Percentiles rank a stretch among this genome's conserved stretches.
Conservation (phyloP, 2,329 filamentous ascomycete genomes). For the Fusarium paranaense region DNA sequence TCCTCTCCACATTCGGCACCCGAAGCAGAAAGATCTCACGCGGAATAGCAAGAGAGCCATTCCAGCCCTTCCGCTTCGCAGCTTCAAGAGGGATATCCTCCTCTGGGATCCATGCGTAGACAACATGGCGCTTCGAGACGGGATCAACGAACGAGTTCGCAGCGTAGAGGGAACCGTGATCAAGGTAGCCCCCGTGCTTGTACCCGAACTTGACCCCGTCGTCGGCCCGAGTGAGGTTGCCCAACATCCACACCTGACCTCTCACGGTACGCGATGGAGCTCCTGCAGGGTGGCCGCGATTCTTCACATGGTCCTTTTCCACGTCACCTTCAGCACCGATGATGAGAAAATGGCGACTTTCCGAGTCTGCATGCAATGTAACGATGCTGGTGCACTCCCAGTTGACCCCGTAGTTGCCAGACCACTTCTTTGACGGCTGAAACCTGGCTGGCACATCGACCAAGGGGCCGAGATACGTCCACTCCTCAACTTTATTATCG, state of each 20-base stretch:
- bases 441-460: conserved; percentile 53
- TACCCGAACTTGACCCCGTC: not conserved
- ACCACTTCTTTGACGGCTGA: conserved; percentile 54
- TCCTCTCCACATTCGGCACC: conserved; percentile 49
- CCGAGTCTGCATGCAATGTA: conserved; percentile 47
- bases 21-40: conserved; percentile 53
- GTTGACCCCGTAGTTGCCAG: conserved; percentile 60
- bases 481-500: conserved; percentile 51
- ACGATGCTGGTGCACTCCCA: conserved; percentile 61
- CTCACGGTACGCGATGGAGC: not conserved
- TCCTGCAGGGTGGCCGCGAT: not conserved
- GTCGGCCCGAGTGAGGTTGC: not conserved
- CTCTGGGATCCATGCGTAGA: conserved; percentile 62
- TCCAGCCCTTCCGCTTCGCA: conserved; percentile 59
- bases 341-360: conserved; percentile 53
- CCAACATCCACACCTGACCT: not conserved
- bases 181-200: conserved; percentile 23
- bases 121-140: conserved; percentile 50
- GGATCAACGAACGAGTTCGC: conserved; percentile 61
- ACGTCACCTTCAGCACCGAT: conserved; percentile 56
- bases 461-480: conserved; percentile 57
- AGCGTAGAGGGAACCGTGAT: conserved; percentile 51
- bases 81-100: conserved; percentile 57
- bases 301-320: conserved; percentile 7
- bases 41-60: conserved; percentile 58